Evolutionary conservation across 257 asterid species (phyloP).

Genomic region (Plantago elongata): DNA sequence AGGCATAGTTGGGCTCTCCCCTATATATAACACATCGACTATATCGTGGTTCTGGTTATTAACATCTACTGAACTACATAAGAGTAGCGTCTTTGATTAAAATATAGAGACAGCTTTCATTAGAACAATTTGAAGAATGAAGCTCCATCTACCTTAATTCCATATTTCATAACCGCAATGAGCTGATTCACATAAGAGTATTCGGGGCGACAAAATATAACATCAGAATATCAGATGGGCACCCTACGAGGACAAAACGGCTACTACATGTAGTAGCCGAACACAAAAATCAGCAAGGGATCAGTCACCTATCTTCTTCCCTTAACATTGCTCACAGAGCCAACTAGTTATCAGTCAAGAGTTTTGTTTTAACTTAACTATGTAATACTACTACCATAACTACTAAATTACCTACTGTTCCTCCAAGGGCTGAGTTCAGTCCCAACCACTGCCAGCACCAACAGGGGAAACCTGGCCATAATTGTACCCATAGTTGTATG

Average conservation of each 20-base stretch:
- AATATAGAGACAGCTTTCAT: no score
- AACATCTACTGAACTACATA: no score
- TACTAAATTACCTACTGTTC: no score
- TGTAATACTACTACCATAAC: background rate
- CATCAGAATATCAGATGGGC: background rate
- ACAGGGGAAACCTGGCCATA: constrained; percentile 15
- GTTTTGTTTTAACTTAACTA: background rate
- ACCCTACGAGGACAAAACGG: background rate
- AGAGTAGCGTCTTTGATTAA: no score
- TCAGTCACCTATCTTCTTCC: background rate
- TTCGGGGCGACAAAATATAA: constrained; percentile 2
- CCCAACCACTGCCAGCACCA: constrained; percentile 35
- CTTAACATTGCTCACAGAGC: background rate
- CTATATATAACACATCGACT: no score
- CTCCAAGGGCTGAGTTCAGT: constrained; percentile 17
- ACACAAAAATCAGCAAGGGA: background rate
- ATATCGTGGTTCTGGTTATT: no score
- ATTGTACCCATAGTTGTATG: constrained; percentile 13
- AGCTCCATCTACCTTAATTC: no score
- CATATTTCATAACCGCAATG: background rate
- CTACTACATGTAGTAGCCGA: background rate
- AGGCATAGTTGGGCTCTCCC: no score
- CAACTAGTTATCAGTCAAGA: background rate
- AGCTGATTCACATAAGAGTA: background rate
- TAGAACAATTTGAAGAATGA: no score